phyloP scores from a whole-genome alignment of 208 protist genomes.

The Wallacemonas collosoma region DNA sequence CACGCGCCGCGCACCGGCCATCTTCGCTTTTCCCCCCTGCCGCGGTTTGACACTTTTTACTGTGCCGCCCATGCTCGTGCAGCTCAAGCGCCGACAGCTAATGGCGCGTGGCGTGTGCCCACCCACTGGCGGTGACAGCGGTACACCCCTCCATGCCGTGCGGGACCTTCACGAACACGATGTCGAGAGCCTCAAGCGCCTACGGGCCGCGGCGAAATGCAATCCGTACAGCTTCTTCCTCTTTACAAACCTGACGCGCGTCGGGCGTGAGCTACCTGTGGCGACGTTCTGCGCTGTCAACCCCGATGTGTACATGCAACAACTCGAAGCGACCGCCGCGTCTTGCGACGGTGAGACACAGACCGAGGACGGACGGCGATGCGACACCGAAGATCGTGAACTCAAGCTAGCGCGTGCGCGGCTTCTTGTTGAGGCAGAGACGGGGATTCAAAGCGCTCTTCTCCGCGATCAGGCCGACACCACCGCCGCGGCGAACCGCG shows the following conservation, averaged over 20 bases:
- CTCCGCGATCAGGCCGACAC: not conserved
- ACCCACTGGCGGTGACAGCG: not conserved
- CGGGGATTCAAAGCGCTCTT: constrained; percentile 2
- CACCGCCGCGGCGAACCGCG: constrained; percentile 9
- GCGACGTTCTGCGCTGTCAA: constrained; percentile 5
- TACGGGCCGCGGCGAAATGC: not conserved
- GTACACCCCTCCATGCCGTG: not conserved
- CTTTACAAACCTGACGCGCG: constrained; percentile 10
- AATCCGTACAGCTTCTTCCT: constrained; percentile 17
- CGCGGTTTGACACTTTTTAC: constrained; percentile 12
- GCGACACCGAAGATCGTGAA: not conserved
- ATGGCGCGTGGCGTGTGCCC: not conserved
- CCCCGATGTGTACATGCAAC: not conserved
- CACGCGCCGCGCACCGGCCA: constrained; percentile 1
- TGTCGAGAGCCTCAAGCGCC: constrained; percentile 3
- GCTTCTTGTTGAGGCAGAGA: constrained; percentile 4
- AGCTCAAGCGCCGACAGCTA: not conserved
- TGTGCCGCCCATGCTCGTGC: constrained; percentile 3
- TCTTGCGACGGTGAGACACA: not conserved
- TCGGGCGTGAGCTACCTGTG: constrained; percentile 1
- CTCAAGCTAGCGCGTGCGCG: not conserved
- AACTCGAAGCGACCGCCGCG: not conserved
- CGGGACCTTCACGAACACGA: not conserved
- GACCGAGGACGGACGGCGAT: too few species aligned
- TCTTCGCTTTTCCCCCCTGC: constrained; percentile 12